A percentile compares a stretch with the other conserved stretches of the same genome.
Evolutionary conservation across 2,329 filamentous ascomycete species (phyloP).

Genomic region (Penicillium paneum): DNA sequence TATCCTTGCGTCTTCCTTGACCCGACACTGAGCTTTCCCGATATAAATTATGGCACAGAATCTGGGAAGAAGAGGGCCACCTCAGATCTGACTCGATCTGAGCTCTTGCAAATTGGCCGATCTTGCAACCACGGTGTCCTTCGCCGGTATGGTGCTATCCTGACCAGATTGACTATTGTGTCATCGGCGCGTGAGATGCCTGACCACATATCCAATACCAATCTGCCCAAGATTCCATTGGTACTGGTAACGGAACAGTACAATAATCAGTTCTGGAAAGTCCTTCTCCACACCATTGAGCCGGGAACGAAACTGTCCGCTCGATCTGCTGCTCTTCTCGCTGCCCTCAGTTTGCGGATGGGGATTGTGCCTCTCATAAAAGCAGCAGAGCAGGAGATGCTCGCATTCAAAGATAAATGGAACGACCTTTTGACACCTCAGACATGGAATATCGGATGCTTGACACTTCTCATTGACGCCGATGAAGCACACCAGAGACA

Average conservation of each 20-base stretch:
- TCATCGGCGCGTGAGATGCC: not conserved
- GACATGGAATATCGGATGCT: conserved; percentile 50
- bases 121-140: not conserved
- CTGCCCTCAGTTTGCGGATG: not conserved
- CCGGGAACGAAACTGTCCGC: not conserved
- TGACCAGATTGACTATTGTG: not conserved
- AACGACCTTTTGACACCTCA: conserved; percentile 50
- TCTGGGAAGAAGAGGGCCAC: not conserved
- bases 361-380: not conserved
- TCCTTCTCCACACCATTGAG: not conserved
- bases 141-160: not conserved
- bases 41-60: not conserved
- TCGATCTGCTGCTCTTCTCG: not conserved
- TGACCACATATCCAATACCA: not conserved
- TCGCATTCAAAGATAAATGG: conserved; percentile 46
- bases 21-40: not conserved
- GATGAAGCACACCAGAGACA: conserved; percentile 36
- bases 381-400: conserved; percentile 44
- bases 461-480: conserved; percentile 49
- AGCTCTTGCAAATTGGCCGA: not conserved
- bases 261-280: not conserved
- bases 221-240: not conserved
- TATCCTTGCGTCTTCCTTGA: not conserved
- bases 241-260: not conserved
- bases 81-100: not conserved